phyloP scores from a whole-genome alignment of 2,329 filamentous ascomycete genomes.

The Trichoderma asperellum region DNA sequence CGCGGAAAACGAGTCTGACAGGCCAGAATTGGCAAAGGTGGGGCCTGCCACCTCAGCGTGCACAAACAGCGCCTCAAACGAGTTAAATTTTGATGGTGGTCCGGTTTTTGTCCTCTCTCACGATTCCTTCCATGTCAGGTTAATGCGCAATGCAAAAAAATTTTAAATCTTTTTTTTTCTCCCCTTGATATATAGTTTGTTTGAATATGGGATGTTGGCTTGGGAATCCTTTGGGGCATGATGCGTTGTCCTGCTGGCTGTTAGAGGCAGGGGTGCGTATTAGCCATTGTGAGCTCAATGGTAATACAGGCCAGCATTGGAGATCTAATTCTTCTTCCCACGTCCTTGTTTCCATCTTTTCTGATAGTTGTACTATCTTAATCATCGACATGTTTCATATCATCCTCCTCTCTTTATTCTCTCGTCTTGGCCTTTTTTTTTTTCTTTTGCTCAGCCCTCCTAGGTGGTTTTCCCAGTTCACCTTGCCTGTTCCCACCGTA shows the following conservation, averaged over 20 bases:
- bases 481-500: neutral
- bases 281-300: slow-evolving; percentile 1
- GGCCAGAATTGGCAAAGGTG: neutral
- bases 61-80: slow-evolving; percentile 7
- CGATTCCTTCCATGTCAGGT: neutral
- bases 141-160: neutral
- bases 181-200: neutral
- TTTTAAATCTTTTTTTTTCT: neutral
- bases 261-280: neutral
- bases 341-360: neutral
- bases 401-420: neutral
- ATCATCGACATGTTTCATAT: neutral
- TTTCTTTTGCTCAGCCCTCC: neutral
- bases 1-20: neutral
- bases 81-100: neutral
- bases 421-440: neutral
- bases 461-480: neutral
- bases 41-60: slow-evolving; percentile 24
- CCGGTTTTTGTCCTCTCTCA: neutral
- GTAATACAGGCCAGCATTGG: slow-evolving; percentile 20
- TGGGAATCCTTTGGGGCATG: neutral
- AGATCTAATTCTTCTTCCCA: slow-evolving; percentile 8
- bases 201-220: neutral
- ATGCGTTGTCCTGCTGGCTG: slow-evolving; percentile 13
- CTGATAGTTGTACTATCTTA: neutral